Evolutionary conservation across 164 flowering plant species (phyloP), one percentile per base, ranked within the genome.

Genomic region (Houttuynia cordata): DNA sequence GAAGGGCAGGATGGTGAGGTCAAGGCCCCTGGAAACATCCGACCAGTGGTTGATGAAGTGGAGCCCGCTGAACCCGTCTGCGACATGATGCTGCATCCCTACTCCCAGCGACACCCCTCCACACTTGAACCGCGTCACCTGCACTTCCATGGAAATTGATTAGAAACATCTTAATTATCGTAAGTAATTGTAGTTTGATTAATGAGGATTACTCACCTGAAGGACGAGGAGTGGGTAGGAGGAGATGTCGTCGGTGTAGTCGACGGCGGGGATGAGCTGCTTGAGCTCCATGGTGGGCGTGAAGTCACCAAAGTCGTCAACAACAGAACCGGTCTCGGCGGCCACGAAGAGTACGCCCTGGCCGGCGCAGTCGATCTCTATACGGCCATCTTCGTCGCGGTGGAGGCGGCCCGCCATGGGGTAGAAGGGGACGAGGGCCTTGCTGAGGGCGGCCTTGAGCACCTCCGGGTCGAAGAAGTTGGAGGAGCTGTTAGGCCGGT

Each of bases 1-100:
- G 76, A 77, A 80, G 1, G 92, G 92, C 7, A 78, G 70, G 64
- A 82, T 17, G 22, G 73, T 64, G 34, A 83, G 57, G 61, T 78
- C 80, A 25, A 83, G 73, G 12, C 89, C 92, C 8, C 84, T 79
- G 20, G 92, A 79, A 68, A 83, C 72, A 19, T 79, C 86, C 0
- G 86, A 74, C 91, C 88, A 85, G 53, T 86, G 60, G 65, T 86
- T 82, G 62, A 86, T 64, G 62, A 83, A 86, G 65, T 86, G 85
- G 10, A 81, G 79, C 23, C 85, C 85, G 6, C 85, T 78, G 30
- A 62, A 69, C 23, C 92, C 88, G 56, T 85, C 92, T 0, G 85
- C 88, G 3, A 62, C 83, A 56, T 83, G 86, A 62, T 85, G 91
- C 45, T 83, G 83, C 85, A 83, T 79, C 1, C 83, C 86, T 3